These are phyloP conservation scores for Stachybotrys chlorohalonatus DNA, from an alignment of 2,329 filamentous ascomycete species.

Conservation along the genomic window DNA sequence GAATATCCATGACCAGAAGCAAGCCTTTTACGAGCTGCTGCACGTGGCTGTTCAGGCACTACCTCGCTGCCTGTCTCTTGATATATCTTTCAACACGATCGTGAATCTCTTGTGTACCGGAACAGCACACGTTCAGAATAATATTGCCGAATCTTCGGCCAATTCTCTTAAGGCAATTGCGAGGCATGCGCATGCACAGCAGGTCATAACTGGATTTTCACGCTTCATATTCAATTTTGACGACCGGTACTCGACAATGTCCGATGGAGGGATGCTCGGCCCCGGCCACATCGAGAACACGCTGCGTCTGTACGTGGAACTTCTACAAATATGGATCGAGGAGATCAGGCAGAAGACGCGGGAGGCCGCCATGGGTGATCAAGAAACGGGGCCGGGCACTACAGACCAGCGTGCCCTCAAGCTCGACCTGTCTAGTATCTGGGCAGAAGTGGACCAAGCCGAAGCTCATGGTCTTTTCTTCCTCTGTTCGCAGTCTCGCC, in stretches of 20 bases:
- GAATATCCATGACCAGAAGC: constrained; percentile 69
- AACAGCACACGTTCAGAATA: constrained; percentile 86
- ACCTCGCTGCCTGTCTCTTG: constrained; percentile 82
- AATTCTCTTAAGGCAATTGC: constrained; percentile 94
- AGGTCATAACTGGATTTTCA: constrained; percentile 93
- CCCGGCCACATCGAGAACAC: constrained; percentile 93
- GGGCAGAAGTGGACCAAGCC: constrained; percentile 91
- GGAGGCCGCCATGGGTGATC: constrained; percentile 56
- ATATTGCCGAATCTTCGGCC: constrained; percentile 86
- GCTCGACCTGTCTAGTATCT: constrained; percentile 77
- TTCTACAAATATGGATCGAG: constrained; percentile 95
- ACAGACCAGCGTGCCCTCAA: constrained; percentile 66
- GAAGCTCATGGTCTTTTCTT: constrained; percentile 97
- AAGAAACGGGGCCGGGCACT: constrained; percentile 43
- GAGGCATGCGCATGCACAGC: constrained; percentile 82
- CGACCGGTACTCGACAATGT: constrained; percentile 94
- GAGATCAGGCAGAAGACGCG: constrained; percentile 83
- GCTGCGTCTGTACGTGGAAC: constrained; percentile 81
- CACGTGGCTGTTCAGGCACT: constrained; percentile 93
- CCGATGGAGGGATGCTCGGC: constrained; percentile 92
- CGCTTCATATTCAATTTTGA: constrained; percentile 99
- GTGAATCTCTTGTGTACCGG: constrained; percentile 95
- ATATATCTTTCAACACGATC: constrained; percentile 86
- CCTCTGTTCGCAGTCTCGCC: constrained; percentile 86
- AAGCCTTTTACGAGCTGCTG: constrained; percentile 90